A percentile compares a stretch with the other conserved stretches of the same genome.
Conservation (phyloP, 768 basidiomycete species). For the Phaeotremella skinneri region DNA sequence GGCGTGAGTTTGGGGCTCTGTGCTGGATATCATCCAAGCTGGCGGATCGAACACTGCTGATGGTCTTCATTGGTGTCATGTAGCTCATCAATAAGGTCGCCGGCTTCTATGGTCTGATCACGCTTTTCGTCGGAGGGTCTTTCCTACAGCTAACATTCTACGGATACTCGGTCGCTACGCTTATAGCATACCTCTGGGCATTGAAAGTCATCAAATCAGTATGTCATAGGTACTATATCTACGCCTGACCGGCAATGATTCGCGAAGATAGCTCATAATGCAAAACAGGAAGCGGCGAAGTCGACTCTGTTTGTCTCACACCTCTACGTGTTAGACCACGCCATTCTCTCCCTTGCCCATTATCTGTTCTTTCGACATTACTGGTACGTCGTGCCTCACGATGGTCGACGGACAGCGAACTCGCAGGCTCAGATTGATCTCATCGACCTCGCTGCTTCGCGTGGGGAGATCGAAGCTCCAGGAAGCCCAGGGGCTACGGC, state of each 20-base stretch:
- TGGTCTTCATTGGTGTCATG: neutral
- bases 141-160: conserved; percentile 89
- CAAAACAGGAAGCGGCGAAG: conserved; percentile 85
- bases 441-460: conserved; percentile 55
- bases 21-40: neutral
- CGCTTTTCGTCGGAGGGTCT: conserved; percentile 77
- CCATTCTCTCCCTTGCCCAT: conserved; percentile 88
- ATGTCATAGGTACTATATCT: conserved; percentile 48
- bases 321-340: conserved; percentile 84
- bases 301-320: conserved; percentile 86
- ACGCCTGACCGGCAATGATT: too few relatives aligned
- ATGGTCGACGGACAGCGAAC: conserved; percentile 74
- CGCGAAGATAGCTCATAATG: too few relatives aligned
- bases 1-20: conserved; percentile 61
- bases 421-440: conserved; percentile 86
- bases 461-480: conserved; percentile 57
- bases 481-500: conserved; percentile 50
- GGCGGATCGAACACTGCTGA: neutral
- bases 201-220: conserved; percentile 80
- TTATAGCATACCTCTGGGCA: conserved; percentile 81
- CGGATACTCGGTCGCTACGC: conserved; percentile 80
- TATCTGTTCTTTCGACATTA: conserved; percentile 73
- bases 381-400: conserved; percentile 94
- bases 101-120: conserved; percentile 92
- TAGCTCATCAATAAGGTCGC: conserved; percentile 86